These are phyloP conservation scores for Eucalyptus rudis DNA, from an alignment of 345 rosid genomes.

Conservation along the genomic window DNA sequence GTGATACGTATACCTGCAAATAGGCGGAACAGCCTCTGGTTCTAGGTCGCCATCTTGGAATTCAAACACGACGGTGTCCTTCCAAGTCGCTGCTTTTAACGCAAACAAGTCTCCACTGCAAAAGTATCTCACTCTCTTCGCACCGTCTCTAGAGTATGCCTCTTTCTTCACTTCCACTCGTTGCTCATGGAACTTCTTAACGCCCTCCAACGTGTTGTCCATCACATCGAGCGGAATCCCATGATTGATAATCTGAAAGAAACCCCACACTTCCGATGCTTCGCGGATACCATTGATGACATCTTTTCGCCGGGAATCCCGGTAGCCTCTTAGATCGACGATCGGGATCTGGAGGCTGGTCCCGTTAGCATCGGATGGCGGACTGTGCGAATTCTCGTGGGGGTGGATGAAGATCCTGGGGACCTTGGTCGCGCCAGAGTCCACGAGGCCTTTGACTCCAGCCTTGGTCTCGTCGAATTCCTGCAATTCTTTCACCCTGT, in stretches of 20 bases:
- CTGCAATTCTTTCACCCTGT: background rate
- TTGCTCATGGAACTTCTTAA: slow-evolving; percentile 30
- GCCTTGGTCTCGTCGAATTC: background rate
- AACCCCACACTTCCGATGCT: background rate
- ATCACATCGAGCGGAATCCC: slow-evolving; percentile 21
- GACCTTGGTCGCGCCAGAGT: background rate
- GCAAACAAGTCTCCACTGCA: background rate
- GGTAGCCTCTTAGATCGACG: background rate
- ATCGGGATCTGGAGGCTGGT: background rate
- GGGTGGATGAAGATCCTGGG: background rate
- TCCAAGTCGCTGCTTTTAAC: background rate
- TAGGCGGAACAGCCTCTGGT: background rate
- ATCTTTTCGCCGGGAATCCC: background rate
- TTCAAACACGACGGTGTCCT: background rate
- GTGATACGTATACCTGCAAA: background rate
- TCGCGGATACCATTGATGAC: background rate
- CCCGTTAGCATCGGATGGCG: background rate
- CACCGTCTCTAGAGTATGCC: slow-evolving; percentile 19
- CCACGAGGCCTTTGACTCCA: background rate
- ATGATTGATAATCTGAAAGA: background rate
- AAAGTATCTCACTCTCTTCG: slow-evolving; percentile 10
- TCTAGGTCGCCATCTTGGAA: background rate
- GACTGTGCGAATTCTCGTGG: background rate
- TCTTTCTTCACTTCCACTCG: slow-evolving; percentile 22
- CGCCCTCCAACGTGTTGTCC: slow-evolving; percentile 16